phyloP scores from a whole-genome alignment of 225 moss, liverwort and hornwort species.

The Sphagnum tenellum region DNA sequence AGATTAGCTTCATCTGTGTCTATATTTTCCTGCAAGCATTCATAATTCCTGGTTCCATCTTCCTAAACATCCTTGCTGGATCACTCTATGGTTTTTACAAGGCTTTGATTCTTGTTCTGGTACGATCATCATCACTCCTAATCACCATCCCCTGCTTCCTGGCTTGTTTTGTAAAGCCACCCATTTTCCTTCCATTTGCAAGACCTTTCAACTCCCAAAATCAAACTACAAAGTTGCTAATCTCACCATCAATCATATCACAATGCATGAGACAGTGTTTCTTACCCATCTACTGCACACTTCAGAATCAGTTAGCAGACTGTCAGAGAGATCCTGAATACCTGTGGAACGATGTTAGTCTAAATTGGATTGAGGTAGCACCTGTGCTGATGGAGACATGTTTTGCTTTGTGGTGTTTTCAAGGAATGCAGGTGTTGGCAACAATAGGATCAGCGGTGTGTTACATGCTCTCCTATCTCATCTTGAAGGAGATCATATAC shows the following conservation, averaged over 20 bases:
- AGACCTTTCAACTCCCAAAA: no score
- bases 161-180: background rate
- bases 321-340: no score
- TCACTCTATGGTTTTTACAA: conserved; percentile 49
- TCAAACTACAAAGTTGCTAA: no score
- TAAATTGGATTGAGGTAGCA: no score
- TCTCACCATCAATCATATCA: background rate
- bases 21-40: conserved; percentile 57
- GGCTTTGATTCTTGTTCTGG: conserved; percentile 44
- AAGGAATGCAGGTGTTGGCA: conserved; percentile 24
- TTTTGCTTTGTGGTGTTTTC: no score
- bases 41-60: conserved; percentile 49
- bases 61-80: conserved; percentile 49
- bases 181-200: no score
- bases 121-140: conserved; percentile 4
- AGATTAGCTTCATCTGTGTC: conserved; percentile 33
- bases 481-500: conserved; percentile 50
- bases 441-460: conserved; percentile 41
- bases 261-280: background rate
- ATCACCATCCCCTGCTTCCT: background rate
- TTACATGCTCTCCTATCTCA: conserved; percentile 44
- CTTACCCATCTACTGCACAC: background rate
- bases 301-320: no score
- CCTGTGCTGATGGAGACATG: no score
- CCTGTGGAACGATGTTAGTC: no score